phyloP scores from a whole-genome alignment of 306 rosid species.

The Astragalus glycyphyllos region DNA sequence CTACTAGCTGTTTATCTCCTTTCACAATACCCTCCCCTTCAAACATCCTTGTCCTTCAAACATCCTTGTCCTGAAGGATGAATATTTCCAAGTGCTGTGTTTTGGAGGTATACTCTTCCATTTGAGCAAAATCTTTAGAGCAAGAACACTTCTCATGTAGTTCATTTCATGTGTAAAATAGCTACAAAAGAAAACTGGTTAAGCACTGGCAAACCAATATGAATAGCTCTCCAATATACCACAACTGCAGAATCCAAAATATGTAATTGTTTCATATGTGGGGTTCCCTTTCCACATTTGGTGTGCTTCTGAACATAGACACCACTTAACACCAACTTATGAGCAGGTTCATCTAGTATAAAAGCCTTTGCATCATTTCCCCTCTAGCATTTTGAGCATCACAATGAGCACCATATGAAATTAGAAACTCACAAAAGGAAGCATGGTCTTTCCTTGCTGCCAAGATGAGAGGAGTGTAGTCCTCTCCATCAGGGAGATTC shows the following conservation, averaged over 20 bases:
- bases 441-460: slow-evolving; percentile 92
- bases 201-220: no score
- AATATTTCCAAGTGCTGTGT: no score
- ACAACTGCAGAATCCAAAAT: slow-evolving; percentile 66
- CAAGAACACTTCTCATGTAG: no score
- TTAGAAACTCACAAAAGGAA: slow-evolving; percentile 64
- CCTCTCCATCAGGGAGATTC: slow-evolving; percentile 77
- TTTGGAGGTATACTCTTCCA: no score
- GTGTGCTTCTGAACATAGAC: slow-evolving; percentile 77
- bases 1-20: no score
- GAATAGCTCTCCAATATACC: slow-evolving; percentile 63
- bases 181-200: no score
- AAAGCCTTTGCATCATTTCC: slow-evolving; percentile 62
- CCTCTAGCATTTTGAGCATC: slow-evolving; percentile 64
- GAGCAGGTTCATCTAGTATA: slow-evolving; percentile 73
- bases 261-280: slow-evolving; percentile 67
- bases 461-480: slow-evolving; percentile 85
- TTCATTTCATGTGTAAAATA: no score
- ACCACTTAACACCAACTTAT: slow-evolving; percentile 62
- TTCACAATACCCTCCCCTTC: no score
- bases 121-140: no score
- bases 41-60: no score
- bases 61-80: no score
- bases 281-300: slow-evolving; percentile 75
- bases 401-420: slow-evolving; percentile 67